Percentiles rank a stretch among this genome's conserved stretches.
These are phyloP conservation scores for Ceratobasidium sp. DNA, from an alignment of 1,284 basidiomycete species.

Conservation along the genomic window DNA sequence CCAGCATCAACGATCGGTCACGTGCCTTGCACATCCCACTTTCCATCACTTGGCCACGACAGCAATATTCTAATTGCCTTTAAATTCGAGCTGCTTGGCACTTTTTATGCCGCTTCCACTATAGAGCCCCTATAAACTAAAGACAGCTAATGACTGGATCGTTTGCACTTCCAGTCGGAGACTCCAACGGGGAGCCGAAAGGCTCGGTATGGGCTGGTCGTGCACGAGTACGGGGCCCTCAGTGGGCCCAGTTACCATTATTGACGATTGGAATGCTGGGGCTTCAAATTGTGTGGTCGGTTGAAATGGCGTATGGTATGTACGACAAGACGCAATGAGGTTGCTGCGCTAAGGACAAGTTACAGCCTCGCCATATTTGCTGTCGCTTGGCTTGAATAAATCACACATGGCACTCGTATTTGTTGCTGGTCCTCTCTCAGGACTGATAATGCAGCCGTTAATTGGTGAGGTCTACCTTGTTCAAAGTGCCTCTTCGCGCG, in stretches of 20 bases:
- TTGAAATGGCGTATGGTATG: slow-evolving; percentile 89
- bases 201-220: slow-evolving; percentile 60
- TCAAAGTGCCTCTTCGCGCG: not conserved
- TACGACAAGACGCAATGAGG: slow-evolving; percentile 39
- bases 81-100: not conserved
- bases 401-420: slow-evolving; percentile 90
- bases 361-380: slow-evolving; percentile 85
- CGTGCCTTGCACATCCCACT: slow-evolving; percentile 15
- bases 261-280: slow-evolving; percentile 81
- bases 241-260: slow-evolving; percentile 68
- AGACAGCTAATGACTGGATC: slow-evolving; percentile 56
- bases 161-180: slow-evolving; percentile 52
- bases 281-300: slow-evolving; percentile 86
- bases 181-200: slow-evolving; percentile 48
- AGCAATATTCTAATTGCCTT: slow-evolving; percentile 1
- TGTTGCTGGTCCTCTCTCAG: slow-evolving; percentile 90
- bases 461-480: slow-evolving; percentile 68
- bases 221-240: slow-evolving; percentile 64
- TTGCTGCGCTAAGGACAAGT: not conserved
- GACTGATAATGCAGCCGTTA: slow-evolving; percentile 90
- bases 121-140: not conserved
- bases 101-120: slow-evolving; percentile 1
- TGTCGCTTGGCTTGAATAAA: slow-evolving; percentile 88
- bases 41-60: slow-evolving; percentile 22
- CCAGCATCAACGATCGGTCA: not conserved